Conservation (phyloP, 2,329 filamentous ascomycete species). For the Amylocarpus encephaloides region DNA sequence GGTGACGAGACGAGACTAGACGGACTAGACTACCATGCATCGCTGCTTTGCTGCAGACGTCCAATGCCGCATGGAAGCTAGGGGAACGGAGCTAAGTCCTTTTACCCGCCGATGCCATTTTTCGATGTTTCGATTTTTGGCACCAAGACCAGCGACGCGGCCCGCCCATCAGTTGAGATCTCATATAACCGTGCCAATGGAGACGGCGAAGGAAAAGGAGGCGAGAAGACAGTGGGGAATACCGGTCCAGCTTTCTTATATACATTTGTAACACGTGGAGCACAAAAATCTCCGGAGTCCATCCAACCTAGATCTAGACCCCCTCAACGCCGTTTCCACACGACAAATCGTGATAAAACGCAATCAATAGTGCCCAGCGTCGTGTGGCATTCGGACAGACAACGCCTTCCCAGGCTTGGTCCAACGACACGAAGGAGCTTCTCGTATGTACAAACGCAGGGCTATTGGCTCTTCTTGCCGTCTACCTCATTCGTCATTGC, state of each 20-base stretch:
- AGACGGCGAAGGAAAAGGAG: not conserved
- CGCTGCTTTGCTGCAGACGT: too few species aligned
- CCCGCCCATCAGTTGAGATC: slow-evolving; percentile 1
- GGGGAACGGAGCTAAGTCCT: too few species aligned
- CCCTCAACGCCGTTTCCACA: slow-evolving; percentile 13
- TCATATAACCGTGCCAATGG: slow-evolving; percentile 9
- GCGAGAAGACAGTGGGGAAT: not conserved
- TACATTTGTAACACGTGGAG: slow-evolving; percentile 13
- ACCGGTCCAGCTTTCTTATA: slow-evolving; percentile 4
- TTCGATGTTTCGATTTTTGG: not conserved
- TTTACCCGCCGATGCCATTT: too few species aligned
- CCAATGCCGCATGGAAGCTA: too few species aligned
- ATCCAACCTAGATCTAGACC: not conserved
- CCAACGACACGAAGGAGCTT: slow-evolving; percentile 4
- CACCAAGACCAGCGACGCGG: slow-evolving; percentile 2
- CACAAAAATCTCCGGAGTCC: slow-evolving; percentile 10
- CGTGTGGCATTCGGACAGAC: not conserved
- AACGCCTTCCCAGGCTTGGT: slow-evolving; percentile 1
- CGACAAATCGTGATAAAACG: slow-evolving; percentile 4
- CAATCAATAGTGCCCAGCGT: slow-evolving; percentile 1
- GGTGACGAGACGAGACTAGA: too few species aligned
- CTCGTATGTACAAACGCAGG: slow-evolving; percentile 12
- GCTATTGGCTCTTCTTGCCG: slow-evolving; percentile 27
- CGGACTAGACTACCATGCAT: too few species aligned
- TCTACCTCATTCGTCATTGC: slow-evolving; percentile 28